Base-by-base conservation (phyloP, 176 grass and related monocot genomes). In the Dendrocalamus sinicus region DNA sequence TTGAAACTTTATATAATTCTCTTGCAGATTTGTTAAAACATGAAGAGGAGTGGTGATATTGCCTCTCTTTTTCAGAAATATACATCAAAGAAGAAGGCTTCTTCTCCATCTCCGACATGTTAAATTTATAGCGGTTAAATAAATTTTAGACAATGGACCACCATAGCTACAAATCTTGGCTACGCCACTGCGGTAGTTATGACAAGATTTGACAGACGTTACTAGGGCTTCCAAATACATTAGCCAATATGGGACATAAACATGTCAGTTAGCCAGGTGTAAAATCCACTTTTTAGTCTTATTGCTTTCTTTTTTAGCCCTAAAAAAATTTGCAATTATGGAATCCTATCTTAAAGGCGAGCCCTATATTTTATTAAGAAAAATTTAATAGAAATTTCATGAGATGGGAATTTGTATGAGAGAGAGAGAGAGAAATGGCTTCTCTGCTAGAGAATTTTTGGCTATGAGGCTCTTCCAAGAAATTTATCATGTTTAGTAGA, bases 201-300 rank as follows among this genome's bases (percentile, higher is more conserved):
- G 37, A 39, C 37, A 39, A 39, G 28, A 66, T 66, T 66, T 66
- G 28, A 66, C 26, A 66, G 26, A 66, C 28, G 28, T 67, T 66
- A 15, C 65, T 68, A 71, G 19, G 68, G 68, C 19, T 70, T 50
- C 12, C 70, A 72, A 48, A 48, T 72, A 50, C 70, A 72, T 72
- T 72, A 72, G 45, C 44, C 41, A 50, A 72, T 50, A 72, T 72
- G 70, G 48, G 70, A 50, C 44, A 12, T 72, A 72, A 72, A 72
- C n/a, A 72, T 72, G 43, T 48, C 6, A 28, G 70, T 48, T 12
- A 77, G 17, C 17, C 51, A 76, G 32, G 32, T 59, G 19, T 58
- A 76, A 74, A 54, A 76, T 76, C 73, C 30, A 76, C 52, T 76
- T 58, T 58, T 59, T 10, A 23, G 32, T 76, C 19, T 53, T 53